phyloP scores from a whole-genome alignment of 2,329 filamentous ascomycete species.

The Fusarium scirpi region DNA sequence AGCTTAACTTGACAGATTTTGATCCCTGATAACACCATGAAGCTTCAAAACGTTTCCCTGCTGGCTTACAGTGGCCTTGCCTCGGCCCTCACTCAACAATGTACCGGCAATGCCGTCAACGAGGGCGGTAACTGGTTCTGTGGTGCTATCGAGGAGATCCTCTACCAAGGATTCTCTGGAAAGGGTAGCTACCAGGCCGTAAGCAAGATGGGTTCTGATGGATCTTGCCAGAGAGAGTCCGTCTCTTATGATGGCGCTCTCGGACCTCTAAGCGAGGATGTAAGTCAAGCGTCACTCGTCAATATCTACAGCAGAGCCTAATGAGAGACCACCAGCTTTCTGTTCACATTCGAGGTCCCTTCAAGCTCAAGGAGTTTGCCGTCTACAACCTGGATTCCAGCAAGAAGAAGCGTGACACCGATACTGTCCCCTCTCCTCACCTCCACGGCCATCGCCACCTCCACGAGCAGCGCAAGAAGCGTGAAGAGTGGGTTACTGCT shows the following conservation, averaged over 20 bases:
- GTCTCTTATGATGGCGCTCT: slow-evolving; percentile 70
- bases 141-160: slow-evolving; percentile 72
- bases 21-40: slow-evolving; percentile 47
- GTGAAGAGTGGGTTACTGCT: slow-evolving; percentile 62
- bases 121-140: slow-evolving; percentile 74
- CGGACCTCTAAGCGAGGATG: slow-evolving; percentile 77
- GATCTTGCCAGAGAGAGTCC: slow-evolving; percentile 65
- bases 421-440: slow-evolving; percentile 40
- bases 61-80: slow-evolving; percentile 49
- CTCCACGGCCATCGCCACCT: slow-evolving; percentile 61
- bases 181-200: slow-evolving; percentile 74
- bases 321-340: slow-evolving; percentile 67
- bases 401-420: slow-evolving; percentile 46
- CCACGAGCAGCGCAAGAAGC: slow-evolving; percentile 61
- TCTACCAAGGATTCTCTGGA: slow-evolving; percentile 72
- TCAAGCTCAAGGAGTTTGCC: slow-evolving; percentile 75
- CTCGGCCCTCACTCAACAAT: slow-evolving; percentile 52
- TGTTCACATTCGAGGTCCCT: slow-evolving; percentile 77
- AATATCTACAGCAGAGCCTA: neutral
- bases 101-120: slow-evolving; percentile 50
- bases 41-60: slow-evolving; percentile 44
- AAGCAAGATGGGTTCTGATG: slow-evolving; percentile 67
- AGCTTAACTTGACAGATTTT: neutral
- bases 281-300: slow-evolving; percentile 55
- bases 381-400: slow-evolving; percentile 69